Evolutionary conservation across 805 yeast species (phyloP).

Genomic region (Zygosaccharomyces bisporus): DNA sequence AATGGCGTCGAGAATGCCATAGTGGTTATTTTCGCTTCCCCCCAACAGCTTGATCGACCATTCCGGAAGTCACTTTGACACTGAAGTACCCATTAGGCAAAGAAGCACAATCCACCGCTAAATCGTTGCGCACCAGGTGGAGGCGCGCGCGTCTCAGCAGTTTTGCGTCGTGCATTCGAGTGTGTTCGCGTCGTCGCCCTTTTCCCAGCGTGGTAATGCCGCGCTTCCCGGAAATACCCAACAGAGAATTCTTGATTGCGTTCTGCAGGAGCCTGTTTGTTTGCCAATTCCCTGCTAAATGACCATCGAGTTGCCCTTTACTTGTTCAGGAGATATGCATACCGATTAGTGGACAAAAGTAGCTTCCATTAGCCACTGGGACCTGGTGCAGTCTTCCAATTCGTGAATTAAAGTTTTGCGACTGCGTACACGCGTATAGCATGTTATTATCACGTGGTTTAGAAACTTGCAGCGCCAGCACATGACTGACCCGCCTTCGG

Average conservation of each 20-base stretch:
- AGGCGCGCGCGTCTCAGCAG: background rate
- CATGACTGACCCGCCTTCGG: too few species aligned
- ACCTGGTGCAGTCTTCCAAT: too few species aligned
- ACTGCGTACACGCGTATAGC: too few species aligned
- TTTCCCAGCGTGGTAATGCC: background rate
- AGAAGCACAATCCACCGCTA: background rate
- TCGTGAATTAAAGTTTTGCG: too few species aligned
- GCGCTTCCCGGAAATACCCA: background rate
- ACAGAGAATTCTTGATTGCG: background rate
- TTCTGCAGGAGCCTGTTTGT: background rate
- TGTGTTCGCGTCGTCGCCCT: constrained; percentile 6
- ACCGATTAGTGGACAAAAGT: background rate
- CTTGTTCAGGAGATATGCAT: background rate
- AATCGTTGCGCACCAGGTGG: constrained; percentile 3
- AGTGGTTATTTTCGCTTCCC: constrained; percentile 1
- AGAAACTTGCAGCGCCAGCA: too few species aligned
- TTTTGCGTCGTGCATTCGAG: background rate
- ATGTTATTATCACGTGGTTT: background rate
- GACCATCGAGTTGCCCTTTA: background rate
- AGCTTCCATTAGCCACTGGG: too few species aligned
- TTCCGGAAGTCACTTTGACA: background rate
- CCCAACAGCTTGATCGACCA: constrained; percentile 2
- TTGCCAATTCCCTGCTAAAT: constrained; percentile 1
- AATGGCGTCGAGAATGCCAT: constrained; percentile 7
- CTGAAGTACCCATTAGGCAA: background rate